Base-by-base conservation (phyloP, 202 grass and related monocot genomes). In the Panicum hallii region DNA sequence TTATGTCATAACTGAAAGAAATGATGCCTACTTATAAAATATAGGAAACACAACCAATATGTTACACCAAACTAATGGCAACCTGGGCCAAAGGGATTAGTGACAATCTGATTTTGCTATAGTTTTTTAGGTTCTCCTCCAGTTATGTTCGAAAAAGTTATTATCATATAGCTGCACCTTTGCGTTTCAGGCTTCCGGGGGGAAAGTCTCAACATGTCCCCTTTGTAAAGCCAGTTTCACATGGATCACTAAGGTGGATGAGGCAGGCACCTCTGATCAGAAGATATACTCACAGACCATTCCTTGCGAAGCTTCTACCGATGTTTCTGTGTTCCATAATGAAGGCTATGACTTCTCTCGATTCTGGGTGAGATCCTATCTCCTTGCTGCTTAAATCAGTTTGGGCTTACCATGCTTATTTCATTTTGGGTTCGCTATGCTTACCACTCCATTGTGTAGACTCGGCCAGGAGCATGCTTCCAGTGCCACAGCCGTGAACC, bases 201-300 rank as follows among this genome's bases (percentile, higher is more conserved):
- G 86, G 14, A 99, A 92, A 80, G 62, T 82, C 34, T 90, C 93
- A 40, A 94, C 90, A 63, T 99, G 96, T 49, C 96, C 93, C 62
- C 84, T 99, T 45, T 99, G 96, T 90, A 99, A 96, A 90, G 72
- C 84, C 4, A 79, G 72, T 85, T 95, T 96, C 77, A 70, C 66
- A 81, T 88, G 80, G 83, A 99, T 99, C 52, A 89, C 67, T 73
- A 94, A 81, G 84, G 80, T 99, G 63, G 96, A 92, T 7, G 87
- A 91, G 77, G 94, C 89, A 5, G 90, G 80, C 67, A 86, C 84
- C 20, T 79, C 70, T 10, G 96, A 96, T 79, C 96, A 99, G 68
- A 99, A 99, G 76, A 96, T 99, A 77, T 99, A 96, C 82, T 99
- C 96, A 2, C 96, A 99, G 82, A 92, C 88, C 4, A 86, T 99